These are phyloP conservation scores for Aphanomyces invadans DNA, from an alignment of 352 stramenopile species.

Conservation along the genomic window DNA sequence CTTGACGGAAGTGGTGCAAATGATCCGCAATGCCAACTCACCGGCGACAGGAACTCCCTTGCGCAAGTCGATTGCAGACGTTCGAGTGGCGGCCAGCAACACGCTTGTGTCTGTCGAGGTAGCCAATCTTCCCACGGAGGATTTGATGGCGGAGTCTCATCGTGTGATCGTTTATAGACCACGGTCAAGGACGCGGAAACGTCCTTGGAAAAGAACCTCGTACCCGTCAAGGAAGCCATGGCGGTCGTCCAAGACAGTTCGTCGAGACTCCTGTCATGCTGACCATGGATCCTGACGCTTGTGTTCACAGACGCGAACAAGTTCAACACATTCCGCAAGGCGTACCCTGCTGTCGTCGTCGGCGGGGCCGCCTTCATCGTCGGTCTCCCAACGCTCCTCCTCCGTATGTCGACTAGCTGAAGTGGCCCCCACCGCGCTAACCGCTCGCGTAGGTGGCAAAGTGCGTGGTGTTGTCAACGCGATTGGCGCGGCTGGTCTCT, in stretches of 20 bases:
- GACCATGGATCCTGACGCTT: no score
- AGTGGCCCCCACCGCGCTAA: no score
- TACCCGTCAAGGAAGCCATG: conserved; percentile 2
- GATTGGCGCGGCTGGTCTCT: conserved; percentile 12
- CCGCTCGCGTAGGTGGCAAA: conserved; percentile 20
- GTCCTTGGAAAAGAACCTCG: conserved; percentile 4
- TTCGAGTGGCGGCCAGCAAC: conserved; percentile 5
- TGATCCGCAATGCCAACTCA: conserved; percentile 22
- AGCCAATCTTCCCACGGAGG: neutral
- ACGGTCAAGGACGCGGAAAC: conserved; percentile 8
- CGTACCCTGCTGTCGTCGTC: conserved; percentile 21
- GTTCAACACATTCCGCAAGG: conserved; percentile 25
- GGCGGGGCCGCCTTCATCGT: conserved; percentile 16
- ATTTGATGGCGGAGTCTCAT: no score
- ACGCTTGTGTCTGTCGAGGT: conserved; percentile 14
- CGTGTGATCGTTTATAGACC: neutral
- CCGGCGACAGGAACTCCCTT: conserved; percentile 7
- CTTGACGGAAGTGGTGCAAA: conserved; percentile 6
- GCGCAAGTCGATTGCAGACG: conserved; percentile 14
- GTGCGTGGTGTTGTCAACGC: neutral
- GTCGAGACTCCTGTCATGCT: no score
- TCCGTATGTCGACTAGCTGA: conserved; percentile 5
- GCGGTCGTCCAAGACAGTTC: conserved; percentile 16
- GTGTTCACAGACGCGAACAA: conserved; percentile 11
- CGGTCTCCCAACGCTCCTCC: conserved; percentile 15